A percentile compares a stretch with the other conserved stretches of the same genome.
phyloP scores from a whole-genome alignment of 2,329 filamentous ascomycete genomes.

The Fusarium euwallaceae region DNA sequence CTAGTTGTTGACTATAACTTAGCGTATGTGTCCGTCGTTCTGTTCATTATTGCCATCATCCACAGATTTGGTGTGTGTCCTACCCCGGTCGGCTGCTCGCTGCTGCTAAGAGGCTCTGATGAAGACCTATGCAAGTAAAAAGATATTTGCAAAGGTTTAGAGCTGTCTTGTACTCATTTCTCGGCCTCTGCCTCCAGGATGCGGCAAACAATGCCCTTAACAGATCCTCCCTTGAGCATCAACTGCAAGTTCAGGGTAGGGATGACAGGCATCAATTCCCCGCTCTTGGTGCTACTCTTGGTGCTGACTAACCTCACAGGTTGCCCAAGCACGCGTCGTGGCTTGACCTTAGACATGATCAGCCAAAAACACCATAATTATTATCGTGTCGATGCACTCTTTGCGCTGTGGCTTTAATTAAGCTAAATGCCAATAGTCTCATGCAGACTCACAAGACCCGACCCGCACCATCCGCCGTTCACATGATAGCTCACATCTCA shows the following conservation, averaged over 20 bases:
- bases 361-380: neutral
- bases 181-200: neutral
- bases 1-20: slow-evolving; percentile 1
- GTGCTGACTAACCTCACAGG: neutral
- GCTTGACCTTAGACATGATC: neutral
- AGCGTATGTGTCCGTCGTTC: neutral
- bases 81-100: neutral
- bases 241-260: neutral
- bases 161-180: neutral
- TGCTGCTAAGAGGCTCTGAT: neutral
- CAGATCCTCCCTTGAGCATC: neutral
- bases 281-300: neutral
- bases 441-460: neutral
- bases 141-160: neutral
- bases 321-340: neutral
- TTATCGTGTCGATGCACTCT: neutral
- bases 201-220: neutral
- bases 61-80: neutral
- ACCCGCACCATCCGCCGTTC: neutral
- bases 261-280: neutral
- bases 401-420: neutral
- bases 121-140: neutral
- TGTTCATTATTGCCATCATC: neutral
- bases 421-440: neutral
- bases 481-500: neutral